Base-by-base conservation (phyloP, 116 monocot species). In the Cymodocea nodosa region DNA sequence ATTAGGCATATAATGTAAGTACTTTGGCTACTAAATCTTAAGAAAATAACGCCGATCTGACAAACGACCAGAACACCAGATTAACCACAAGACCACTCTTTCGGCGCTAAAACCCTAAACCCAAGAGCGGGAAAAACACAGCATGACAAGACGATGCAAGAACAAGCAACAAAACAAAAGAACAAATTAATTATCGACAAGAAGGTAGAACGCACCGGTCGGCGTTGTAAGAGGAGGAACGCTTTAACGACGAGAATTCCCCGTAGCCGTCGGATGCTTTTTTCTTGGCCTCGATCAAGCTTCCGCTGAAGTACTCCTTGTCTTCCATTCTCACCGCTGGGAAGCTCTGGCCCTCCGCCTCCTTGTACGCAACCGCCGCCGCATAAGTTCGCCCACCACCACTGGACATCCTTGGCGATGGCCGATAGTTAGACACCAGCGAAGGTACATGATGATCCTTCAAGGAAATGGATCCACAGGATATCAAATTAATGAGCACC, bases 221-320 rank as follows among this genome's bases (percentile, higher is more conserved):
- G 13, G 85, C 83, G 56, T 84, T 74, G 77, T 71, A 91, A 2
- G 92, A 91, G 25, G 87, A 83, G 1, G 92, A 98, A 4, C 98
- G 68, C 73, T 82, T 82, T 36, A 91, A 54, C 20, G 70, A 23
- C 0, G 79, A 59, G 37, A 80, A 65, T 61, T 75, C 72, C 0
- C 24, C 66, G 1, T 1, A 64, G 51, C 22, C 73, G 14, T 54
- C 72, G 0, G 23, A 44, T n/a, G 14, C 57, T 7, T 6, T 73
- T 59, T 75, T 81, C 78, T 78, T 88, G 34, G 60, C 73, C 78
- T 92, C 97, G 19, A 88, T 67, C 66, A 85, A 69, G 71, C 85
- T 90, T 12, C 90, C 95, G 52, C 87, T 90, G 66, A 87, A 95
- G 68, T 82, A 91, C 65, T 85, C 97, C 73, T 83, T 83, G 40